Base-by-base conservation (phyloP, 352 stramenopile genomes). In the Elongisporangium prolatum region DNA sequence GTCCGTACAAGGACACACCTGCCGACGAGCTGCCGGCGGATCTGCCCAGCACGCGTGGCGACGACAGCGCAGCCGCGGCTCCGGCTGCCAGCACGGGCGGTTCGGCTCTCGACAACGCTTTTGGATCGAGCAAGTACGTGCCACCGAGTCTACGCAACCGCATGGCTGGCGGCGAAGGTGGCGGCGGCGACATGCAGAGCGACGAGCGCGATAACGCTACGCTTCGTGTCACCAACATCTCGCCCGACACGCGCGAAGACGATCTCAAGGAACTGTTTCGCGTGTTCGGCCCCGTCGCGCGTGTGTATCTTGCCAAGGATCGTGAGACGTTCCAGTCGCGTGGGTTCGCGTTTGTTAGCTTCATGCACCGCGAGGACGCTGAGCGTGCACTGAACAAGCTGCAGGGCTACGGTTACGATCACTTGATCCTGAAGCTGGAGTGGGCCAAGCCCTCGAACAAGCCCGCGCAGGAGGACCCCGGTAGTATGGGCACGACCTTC, bases 381-480 rank as follows among this genome's bases (percentile, higher is more conserved):
- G 89, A 98, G 67, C 80, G 81, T 63, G 97, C 97, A 21, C 97
- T 99, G 86, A 85, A 98, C 62, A 97, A 97, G 68, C 79, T 99
- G 52, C 84, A 96, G 69, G 97, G 97, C 52, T 98, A 97, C 80
- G 97, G 97, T 53, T 99, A 99, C 73, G 97, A 99, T 77, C 97
- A 99, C 81, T 88, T 99, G 72, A 99, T 99, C 78, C 84, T 99
- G 59, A 99, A 99, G 86, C 84, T 99, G 57, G 97, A 99, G 82
- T 99, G 97, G 97, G 97, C 97, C 58, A 98, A 98, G 86, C 97
- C 97, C 7, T 94, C 86, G 59, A 96, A 79, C 86, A 97, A 91
- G 78, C 79, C 76, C 24, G 75, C 75, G 21, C 66, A 84, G 59
- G 80, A 80, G 56, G 78, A 96, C 55, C 76, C 80, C 49, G 84